phyloP scores from a whole-genome alignment of 805 yeast genomes.

The Candida vartiovaarae region DNA sequence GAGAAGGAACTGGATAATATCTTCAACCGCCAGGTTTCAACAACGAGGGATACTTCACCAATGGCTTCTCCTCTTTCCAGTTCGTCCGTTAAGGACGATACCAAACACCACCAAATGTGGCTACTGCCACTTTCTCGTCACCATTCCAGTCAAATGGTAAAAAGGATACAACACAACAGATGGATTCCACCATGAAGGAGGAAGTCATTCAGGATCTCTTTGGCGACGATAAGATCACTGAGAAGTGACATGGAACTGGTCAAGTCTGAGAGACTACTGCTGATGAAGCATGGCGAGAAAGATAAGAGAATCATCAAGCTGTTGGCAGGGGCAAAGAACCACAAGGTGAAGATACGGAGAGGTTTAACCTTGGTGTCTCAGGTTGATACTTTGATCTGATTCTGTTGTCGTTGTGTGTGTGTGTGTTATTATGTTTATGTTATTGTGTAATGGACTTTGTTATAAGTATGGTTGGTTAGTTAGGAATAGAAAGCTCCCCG shows the following conservation, averaged over 20 bases:
- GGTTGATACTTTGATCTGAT: slow-evolving; percentile 17
- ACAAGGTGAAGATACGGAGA: slow-evolving; percentile 13
- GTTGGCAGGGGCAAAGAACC: slow-evolving; percentile 9
- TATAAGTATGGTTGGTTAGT: too few relatives aligned
- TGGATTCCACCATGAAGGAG: background rate
- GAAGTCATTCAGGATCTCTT: slow-evolving; percentile 15
- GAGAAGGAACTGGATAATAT: background rate
- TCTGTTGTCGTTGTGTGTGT: background rate
- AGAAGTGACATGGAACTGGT: slow-evolving; percentile 12
- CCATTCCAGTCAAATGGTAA: background rate
- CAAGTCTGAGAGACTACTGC: slow-evolving; percentile 5
- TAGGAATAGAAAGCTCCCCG: too few relatives aligned
- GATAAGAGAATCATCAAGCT: slow-evolving; percentile 17
- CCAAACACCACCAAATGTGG: slow-evolving; percentile 1
- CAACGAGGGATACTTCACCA: slow-evolving; percentile 6
- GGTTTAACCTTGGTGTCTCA: slow-evolving; percentile 16
- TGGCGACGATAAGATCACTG: slow-evolving; percentile 16
- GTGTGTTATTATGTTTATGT: background rate
- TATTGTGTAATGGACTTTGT: background rate
- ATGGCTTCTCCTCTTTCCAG: slow-evolving; percentile 5
- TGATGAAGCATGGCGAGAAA: slow-evolving; percentile 5
- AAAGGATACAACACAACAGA: background rate
- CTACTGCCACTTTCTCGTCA: background rate
- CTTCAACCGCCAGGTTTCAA: background rate
- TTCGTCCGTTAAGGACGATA: background rate